These are phyloP conservation scores for Prunus mongolica DNA, from an alignment of 306 rosid species.

Conservation along the genomic window DNA sequence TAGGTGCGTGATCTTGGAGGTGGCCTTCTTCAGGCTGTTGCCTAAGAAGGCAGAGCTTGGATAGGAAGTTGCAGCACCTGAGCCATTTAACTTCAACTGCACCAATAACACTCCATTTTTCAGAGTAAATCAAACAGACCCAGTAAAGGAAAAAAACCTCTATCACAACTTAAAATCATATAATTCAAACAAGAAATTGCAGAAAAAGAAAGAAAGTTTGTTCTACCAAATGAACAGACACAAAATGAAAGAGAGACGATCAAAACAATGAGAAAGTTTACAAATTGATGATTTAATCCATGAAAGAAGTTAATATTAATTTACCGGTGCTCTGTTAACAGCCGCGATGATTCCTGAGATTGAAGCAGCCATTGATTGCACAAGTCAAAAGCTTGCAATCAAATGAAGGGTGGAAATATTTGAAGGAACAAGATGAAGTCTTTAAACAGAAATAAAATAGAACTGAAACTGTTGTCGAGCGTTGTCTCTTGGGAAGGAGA, in stretches of 20 bases:
- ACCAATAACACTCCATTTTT: not conserved
- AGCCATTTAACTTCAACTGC: slow-evolving; percentile 55
- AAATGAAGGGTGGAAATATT: not conserved
- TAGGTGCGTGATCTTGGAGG: slow-evolving; percentile 19
- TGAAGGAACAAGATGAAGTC: not conserved
- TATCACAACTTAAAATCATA: no score
- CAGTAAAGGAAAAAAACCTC: not conserved
- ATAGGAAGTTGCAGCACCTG: slow-evolving; percentile 15
- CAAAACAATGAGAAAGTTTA: not conserved
- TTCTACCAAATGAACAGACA: not conserved
- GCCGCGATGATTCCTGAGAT: slow-evolving; percentile 48
- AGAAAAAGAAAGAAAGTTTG: not conserved
- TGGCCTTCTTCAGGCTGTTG: slow-evolving; percentile 38
- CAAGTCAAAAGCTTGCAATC: not conserved
- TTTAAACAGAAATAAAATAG: not conserved
- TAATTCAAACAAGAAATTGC: not conserved
- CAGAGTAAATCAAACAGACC: not conserved
- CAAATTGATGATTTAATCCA: not conserved
- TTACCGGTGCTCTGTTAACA: slow-evolving; percentile 51
- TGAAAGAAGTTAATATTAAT: slow-evolving; percentile 10
- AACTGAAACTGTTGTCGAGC: not conserved
- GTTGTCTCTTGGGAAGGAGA: slow-evolving; percentile 10
- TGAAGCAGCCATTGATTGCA: slow-evolving; percentile 53
- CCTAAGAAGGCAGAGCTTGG: slow-evolving; percentile 51
- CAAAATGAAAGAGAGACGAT: not conserved